These are phyloP conservation scores for Nasturtium officinale DNA, from an alignment of 345 rosid genomes.

Conservation along the genomic window DNA sequence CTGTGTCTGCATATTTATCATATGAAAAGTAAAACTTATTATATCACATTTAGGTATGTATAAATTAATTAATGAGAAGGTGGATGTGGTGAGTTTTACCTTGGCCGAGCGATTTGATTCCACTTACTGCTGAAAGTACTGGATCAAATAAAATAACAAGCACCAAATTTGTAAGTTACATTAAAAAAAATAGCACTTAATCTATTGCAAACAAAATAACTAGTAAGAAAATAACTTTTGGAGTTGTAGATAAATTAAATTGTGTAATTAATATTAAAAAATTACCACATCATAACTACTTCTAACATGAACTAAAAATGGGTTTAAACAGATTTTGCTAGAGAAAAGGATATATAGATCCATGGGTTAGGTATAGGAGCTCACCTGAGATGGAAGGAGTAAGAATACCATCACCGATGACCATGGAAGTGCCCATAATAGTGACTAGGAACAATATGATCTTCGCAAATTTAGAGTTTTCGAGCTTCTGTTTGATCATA, in stretches of 20 bases:
- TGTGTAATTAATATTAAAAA: too few relatives aligned
- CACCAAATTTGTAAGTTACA: background rate
- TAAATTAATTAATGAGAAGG: background rate
- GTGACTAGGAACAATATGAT: slow-evolving; percentile 61
- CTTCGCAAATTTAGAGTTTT: slow-evolving; percentile 45
- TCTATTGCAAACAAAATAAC: too few relatives aligned
- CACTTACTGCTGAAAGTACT: slow-evolving; percentile 83
- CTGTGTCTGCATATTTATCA: slow-evolving; percentile 50
- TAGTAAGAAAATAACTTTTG: too few relatives aligned
- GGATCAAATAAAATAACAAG: slow-evolving; percentile 12
- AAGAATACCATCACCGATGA: slow-evolving; percentile 80
- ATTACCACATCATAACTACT: background rate
- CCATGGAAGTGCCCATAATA: slow-evolving; percentile 80
- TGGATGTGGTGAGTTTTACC: slow-evolving; percentile 42
- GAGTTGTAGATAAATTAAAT: too few relatives aligned
- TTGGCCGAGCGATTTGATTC: slow-evolving; percentile 64
- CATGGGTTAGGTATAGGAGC: background rate
- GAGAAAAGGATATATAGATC: background rate
- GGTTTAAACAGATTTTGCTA: background rate
- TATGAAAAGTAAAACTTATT: background rate
- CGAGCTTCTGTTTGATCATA: slow-evolving; percentile 55
- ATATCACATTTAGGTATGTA: background rate
- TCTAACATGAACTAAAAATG: background rate
- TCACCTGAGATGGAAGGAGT: slow-evolving; percentile 71
- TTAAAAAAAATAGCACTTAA: too few relatives aligned